Conservation (phyloP, 2,329 filamentous ascomycete genomes). For the Aschersonia sp. region DNA sequence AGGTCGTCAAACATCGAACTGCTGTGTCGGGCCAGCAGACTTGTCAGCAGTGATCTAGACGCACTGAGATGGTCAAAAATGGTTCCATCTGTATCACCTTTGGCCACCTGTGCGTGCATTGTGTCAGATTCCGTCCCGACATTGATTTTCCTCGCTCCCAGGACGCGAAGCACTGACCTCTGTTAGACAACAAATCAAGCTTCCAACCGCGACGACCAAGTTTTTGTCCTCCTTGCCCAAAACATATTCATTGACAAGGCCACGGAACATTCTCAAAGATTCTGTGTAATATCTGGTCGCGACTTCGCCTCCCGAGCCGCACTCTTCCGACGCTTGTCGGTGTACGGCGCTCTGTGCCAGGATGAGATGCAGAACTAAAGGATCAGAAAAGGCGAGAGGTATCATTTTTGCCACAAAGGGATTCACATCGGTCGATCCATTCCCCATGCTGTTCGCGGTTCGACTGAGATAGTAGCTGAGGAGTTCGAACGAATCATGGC, state of each 20-base stretch:
- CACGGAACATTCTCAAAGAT: constrained; percentile 20
- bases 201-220: constrained; percentile 26
- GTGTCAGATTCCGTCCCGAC: constrained; percentile 4
- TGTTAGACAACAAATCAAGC: constrained; percentile 29
- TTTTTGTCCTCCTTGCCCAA: constrained; percentile 17
- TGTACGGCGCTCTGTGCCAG: constrained; percentile 28
- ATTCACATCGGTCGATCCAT: constrained; percentile 29
- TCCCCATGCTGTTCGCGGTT: constrained; percentile 31
- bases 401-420: constrained; percentile 30
- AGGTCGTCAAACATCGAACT: constrained; percentile 19
- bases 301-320: constrained; percentile 12
- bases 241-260: constrained; percentile 18
- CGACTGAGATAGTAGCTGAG: constrained; percentile 28
- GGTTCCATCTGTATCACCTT: constrained; percentile 28
- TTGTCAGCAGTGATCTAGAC: constrained; percentile 24
- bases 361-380: constrained; percentile 29
- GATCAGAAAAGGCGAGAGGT: constrained; percentile 28
- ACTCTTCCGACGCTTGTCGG: constrained; percentile 17
- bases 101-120: constrained; percentile 12
- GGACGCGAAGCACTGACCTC: constrained; percentile 18
- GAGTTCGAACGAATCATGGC: constrained; percentile 25
- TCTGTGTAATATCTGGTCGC: constrained; percentile 21
- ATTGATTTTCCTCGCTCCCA: background rate
- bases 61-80: constrained; percentile 30
- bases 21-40: constrained; percentile 18